A percentile compares a stretch with the other conserved stretches of the same genome.
Conservation (phyloP, 331 rosid genomes). For the Acacia pycnantha region DNA sequence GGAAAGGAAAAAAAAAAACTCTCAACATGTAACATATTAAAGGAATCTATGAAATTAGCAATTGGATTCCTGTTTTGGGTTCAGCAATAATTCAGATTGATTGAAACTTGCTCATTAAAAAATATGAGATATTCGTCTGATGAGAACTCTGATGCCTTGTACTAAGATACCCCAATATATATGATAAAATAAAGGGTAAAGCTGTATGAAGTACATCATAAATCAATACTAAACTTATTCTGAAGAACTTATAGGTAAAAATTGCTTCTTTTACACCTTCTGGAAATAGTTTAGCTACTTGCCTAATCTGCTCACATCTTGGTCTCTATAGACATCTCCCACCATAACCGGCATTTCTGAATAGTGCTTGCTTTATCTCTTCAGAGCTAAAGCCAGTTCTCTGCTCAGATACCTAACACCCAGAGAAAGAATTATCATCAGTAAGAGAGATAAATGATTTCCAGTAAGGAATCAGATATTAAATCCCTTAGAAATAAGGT, state of each 20-base stretch:
- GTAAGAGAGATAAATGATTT: neutral
- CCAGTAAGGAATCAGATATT: constrained; percentile 13
- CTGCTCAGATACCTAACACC: constrained; percentile 60
- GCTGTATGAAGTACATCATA: constrained; percentile 40
- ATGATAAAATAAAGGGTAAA: constrained; percentile 42
- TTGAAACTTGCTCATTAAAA: constrained; percentile 23
- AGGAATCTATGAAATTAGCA: constrained; percentile 23
- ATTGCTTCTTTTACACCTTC: constrained; percentile 34
- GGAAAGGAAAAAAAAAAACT: neutral
- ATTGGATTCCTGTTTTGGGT: constrained; percentile 23
- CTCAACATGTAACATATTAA: constrained; percentile 22
- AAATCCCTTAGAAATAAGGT: neutral
- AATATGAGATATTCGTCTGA: constrained; percentile 20
- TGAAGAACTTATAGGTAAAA: constrained; percentile 23
- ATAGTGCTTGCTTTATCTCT: constrained; percentile 84
- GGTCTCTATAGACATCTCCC: constrained; percentile 72
- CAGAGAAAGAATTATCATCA: constrained; percentile 15
- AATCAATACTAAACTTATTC: constrained; percentile 49
- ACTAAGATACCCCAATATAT: constrained; percentile 34
- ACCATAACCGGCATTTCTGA: constrained; percentile 98
- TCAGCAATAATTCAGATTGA: constrained; percentile 31
- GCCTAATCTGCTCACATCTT: constrained; percentile 9
- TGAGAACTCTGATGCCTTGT: constrained; percentile 31
- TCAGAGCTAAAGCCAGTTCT: constrained; percentile 54
- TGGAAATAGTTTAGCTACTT: constrained; percentile 21